Evolutionary conservation across 495 filamentous ascomycete species (phyloP).

Genomic region (Penicillium canariense): DNA sequence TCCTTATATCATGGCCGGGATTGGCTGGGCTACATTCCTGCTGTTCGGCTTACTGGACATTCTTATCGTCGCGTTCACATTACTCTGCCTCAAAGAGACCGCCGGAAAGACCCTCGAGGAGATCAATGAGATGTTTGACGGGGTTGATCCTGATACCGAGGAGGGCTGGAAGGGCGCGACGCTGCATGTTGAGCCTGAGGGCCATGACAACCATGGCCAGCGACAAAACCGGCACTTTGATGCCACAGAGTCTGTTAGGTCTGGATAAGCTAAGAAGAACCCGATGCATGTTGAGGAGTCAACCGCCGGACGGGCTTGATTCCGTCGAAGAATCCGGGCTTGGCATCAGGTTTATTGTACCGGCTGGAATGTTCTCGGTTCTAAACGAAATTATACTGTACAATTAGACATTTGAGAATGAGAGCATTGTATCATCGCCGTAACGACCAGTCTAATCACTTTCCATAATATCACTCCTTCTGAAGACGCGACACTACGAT

Average conservation of each 20-base stretch:
- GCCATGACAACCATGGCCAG: neutral
- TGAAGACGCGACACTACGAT: no score
- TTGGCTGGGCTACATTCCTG: slow-evolving; percentile 52
- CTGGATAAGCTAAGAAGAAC: slow-evolving; percentile 5
- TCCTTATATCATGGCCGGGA: slow-evolving; percentile 48
- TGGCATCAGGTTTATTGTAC: neutral
- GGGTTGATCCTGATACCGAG: slow-evolving; percentile 16
- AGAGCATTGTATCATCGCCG: no score
- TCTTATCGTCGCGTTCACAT: slow-evolving; percentile 41
- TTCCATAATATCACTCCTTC: no score
- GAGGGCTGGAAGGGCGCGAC: slow-evolving; percentile 18
- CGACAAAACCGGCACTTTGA: neutral
- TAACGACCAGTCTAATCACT: no score
- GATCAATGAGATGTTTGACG: slow-evolving; percentile 59
- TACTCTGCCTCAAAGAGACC: slow-evolving; percentile 57
- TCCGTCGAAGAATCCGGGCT: neutral
- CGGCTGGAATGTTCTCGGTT: neutral
- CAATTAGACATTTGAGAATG: no score
- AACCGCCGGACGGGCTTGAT: slow-evolving; percentile 19
- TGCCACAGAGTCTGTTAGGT: slow-evolving; percentile 6
- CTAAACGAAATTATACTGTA: no score
- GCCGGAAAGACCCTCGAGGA: slow-evolving; percentile 73
- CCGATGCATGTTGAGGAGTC: slow-evolving; percentile 17
- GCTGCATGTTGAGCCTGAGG: neutral
- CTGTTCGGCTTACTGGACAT: slow-evolving; percentile 45